Evolutionary conservation across 1,139 yeast genomes (phyloP).

Genomic region (Taphrina populina): DNA sequence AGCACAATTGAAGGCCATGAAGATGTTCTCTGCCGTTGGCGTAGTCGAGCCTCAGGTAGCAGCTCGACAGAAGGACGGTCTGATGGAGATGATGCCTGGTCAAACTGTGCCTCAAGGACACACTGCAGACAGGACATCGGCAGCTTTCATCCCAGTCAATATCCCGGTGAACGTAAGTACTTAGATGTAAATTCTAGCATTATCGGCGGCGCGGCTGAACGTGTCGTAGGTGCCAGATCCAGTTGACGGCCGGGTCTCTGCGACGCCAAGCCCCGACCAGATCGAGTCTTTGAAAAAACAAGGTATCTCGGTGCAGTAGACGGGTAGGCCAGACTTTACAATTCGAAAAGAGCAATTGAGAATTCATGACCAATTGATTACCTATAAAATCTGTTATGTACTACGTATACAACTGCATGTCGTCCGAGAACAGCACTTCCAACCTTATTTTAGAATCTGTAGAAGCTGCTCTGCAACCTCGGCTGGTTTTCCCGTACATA

Average conservation of each 20-base stretch:
- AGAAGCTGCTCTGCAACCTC: slow-evolving; percentile 10
- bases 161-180: slow-evolving; percentile 15
- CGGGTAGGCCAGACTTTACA: not conserved
- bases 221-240: slow-evolving; percentile 30
- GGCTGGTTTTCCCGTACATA: slow-evolving; percentile 21
- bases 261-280: slow-evolving; percentile 24
- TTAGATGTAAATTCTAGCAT: not conserved
- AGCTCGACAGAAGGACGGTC: slow-evolving; percentile 29
- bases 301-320: not conserved
- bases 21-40: slow-evolving; percentile 13
- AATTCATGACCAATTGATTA: not conserved
- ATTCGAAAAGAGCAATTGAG: not conserved
- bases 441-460: not conserved
- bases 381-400: not conserved
- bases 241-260: slow-evolving; percentile 17
- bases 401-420: not conserved
- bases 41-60: slow-evolving; percentile 29
- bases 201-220: slow-evolving; percentile 5
- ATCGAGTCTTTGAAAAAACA: slow-evolving; percentile 10
- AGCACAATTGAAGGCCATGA: slow-evolving; percentile 28
- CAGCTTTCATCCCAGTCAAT: slow-evolving; percentile 28
- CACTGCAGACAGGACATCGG: slow-evolving; percentile 21
- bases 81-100: slow-evolving; percentile 32
- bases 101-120: slow-evolving; percentile 27
- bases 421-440: too few species aligned